These are phyloP conservation scores for Pythium brachiatum DNA, from an alignment of 352 stramenopile species.

Conservation along the genomic window DNA sequence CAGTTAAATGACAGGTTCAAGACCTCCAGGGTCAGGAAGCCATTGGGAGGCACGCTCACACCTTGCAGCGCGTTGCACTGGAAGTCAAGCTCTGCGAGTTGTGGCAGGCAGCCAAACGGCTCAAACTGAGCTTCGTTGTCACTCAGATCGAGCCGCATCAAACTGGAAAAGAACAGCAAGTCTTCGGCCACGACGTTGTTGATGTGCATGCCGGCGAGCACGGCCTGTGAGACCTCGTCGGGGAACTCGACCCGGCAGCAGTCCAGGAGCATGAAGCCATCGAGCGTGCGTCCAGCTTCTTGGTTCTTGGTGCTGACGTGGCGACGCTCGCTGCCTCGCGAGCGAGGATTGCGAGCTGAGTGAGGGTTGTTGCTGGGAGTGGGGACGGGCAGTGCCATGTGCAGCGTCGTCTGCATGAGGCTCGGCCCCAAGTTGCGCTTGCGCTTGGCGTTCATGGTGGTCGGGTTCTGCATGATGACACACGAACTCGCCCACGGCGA, in stretches of 20 bases:
- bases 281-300: constrained; percentile 33
- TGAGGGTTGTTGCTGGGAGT: background rate
- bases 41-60: constrained; percentile 35
- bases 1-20: constrained; percentile 84
- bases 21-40: constrained; percentile 70
- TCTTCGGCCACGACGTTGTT: constrained; percentile 64
- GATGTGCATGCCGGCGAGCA: constrained; percentile 62
- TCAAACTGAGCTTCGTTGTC: constrained; percentile 78
- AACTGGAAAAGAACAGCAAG: constrained; percentile 75
- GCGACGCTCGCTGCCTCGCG: background rate
- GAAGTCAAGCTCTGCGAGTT: constrained; percentile 69
- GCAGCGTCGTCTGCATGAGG: constrained; percentile 26
- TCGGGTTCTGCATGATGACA: background rate
- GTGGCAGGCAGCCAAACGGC: constrained; percentile 61
- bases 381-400: constrained; percentile 9
- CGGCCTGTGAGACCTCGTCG: constrained; percentile 64
- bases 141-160: constrained; percentile 74
- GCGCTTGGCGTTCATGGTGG: constrained; percentile 30
- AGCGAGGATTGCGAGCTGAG: background rate
- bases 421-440: constrained; percentile 30
- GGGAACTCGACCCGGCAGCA: constrained; percentile 79
- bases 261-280: constrained; percentile 79
- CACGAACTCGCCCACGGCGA: background rate
- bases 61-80: constrained; percentile 74
- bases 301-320: constrained; percentile 16